A percentile compares a stretch with the other conserved stretches of the same genome.
phyloP scores from a whole-genome alignment of 163 green algal genomes.

The Coccomyxa subellipsoidea region DNA sequence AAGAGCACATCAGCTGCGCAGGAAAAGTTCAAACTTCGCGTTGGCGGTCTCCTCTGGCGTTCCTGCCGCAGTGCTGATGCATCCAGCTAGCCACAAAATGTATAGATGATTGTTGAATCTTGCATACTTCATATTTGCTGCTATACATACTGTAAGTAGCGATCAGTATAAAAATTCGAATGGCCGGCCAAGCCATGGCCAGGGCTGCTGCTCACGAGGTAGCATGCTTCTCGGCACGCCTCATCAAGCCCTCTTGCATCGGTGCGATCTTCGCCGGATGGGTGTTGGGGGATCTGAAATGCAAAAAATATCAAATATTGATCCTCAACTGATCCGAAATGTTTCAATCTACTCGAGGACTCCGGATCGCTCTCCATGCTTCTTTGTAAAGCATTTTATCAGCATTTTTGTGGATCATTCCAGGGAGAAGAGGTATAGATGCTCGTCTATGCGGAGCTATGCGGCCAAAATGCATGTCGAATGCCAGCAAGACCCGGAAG shows the following conservation, averaged over 20 bases:
- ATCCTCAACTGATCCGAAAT: too few species aligned
- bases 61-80: neutral
- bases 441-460: neutral
- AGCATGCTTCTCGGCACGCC: neutral
- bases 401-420: too few species aligned
- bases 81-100: neutral
- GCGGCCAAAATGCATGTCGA: neutral
- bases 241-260: neutral
- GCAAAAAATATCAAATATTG: too few species aligned
- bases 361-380: neutral
- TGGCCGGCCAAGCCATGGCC: neutral
- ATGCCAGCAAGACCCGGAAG: neutral
- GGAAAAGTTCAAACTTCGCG: neutral
- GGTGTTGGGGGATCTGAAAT: too few species aligned
- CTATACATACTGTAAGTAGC: too few species aligned
- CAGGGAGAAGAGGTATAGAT: neutral
- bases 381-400: neutral
- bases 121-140: too few species aligned
- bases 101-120: neutral
- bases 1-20: neutral
- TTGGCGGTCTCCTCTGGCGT: neutral
- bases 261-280: too few species aligned
- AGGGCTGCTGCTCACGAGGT: neutral
- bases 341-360: too few species aligned
- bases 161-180: too few species aligned